phyloP scores from a whole-genome alignment of 2,329 filamentous ascomycete species.

The Dothiorella sarmentorum region DNA sequence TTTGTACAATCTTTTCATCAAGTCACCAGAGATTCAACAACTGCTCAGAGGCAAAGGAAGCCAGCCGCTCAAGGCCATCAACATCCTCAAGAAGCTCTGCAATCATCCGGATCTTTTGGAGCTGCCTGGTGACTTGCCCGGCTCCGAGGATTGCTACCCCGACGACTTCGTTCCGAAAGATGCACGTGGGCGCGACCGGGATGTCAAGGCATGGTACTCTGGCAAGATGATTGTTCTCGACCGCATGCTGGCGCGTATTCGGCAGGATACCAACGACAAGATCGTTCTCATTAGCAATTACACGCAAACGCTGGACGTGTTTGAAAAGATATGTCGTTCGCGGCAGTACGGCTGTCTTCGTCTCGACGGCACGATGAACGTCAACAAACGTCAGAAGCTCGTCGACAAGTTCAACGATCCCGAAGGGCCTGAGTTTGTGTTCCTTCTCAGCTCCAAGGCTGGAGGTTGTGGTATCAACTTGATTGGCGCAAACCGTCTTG shows the following conservation, averaged over 20 bases:
- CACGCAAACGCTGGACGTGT: slow-evolving; percentile 91
- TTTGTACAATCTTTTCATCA: slow-evolving; percentile 96
- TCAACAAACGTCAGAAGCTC: slow-evolving; percentile 93
- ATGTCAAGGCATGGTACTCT: slow-evolving; percentile 92
- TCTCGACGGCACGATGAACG: slow-evolving; percentile 95
- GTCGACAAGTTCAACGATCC: slow-evolving; percentile 98
- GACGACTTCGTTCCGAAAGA: slow-evolving; percentile 88
- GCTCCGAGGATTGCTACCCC: slow-evolving; percentile 76
- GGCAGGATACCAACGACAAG: slow-evolving; percentile 95
- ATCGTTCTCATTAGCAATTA: slow-evolving; percentile 99
- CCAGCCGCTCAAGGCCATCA: slow-evolving; percentile 93
- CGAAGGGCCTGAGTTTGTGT: slow-evolving; percentile 83
- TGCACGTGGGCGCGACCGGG: slow-evolving; percentile 79
- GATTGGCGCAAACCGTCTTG: slow-evolving; percentile 88
- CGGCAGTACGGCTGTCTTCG: slow-evolving; percentile 82
- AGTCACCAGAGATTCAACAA: slow-evolving; percentile 89
- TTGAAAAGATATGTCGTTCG: slow-evolving; percentile 82
- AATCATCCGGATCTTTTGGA: slow-evolving; percentile 95
- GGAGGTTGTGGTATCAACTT: slow-evolving; percentile 95
- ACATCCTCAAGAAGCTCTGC: slow-evolving; percentile 95
- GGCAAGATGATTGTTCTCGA: slow-evolving; percentile 99
- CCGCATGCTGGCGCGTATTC: slow-evolving; percentile 92
- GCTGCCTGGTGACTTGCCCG: slow-evolving; percentile 77
- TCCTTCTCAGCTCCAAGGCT: slow-evolving; percentile 93
- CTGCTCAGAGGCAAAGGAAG: slow-evolving; percentile 90